Evolutionary conservation across 2,329 filamentous ascomycete species (phyloP), one percentile per base, ranked within the genome.

Genomic region (Proliferodiscus dingleyae): DNA sequence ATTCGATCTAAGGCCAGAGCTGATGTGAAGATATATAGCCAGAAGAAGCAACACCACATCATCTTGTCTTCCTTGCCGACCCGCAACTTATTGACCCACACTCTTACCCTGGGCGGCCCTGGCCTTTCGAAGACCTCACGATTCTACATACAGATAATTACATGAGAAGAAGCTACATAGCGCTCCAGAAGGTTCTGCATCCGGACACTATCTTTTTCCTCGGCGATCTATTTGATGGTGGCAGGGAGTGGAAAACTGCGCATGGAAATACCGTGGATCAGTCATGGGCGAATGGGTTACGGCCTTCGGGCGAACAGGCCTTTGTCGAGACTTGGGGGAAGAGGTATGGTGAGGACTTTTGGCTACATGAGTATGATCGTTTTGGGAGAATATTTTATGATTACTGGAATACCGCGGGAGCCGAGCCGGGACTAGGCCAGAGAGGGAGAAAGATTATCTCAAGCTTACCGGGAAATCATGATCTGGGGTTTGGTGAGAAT

Each of bases 161-260:
- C 67, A 78, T 98, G 53, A 81, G 83, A 32, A 81, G 90, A 33
- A 83, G 86, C 7, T 97, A 94, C 64, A 77, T 73, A n/a, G 77
- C 83, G 43, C 75, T 97, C 47, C 89, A 95, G 60, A 70, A 76
- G 15, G 70, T 79, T 15, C 72, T 97, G 11, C 78, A 79, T n/a
- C 93, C 93, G 0, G 89, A 96, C 62, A 90, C 87, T 13, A 73
- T 95, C 1, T 80, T 96, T 62, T 97, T 98, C 62, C 72, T 98
- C 0, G 93, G 93, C 6, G 93, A 98, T 62, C 71, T 98, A 1
- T 96, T 98, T 60, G 93, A 98, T 62, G 93, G 93, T 3, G 93
- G 93, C 7, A 79, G 93, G 55, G 93, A 98, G 71, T 98, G 93
- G 93, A 85, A 83, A 55, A 91, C 90, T 10, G 70, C 67, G 2